A percentile compares a stretch with the other conserved stretches of the same genome.
These are phyloP conservation scores for Intubia oerlemansii DNA, from an alignment of 2,329 filamentous ascomycete species.

Conservation along the genomic window DNA sequence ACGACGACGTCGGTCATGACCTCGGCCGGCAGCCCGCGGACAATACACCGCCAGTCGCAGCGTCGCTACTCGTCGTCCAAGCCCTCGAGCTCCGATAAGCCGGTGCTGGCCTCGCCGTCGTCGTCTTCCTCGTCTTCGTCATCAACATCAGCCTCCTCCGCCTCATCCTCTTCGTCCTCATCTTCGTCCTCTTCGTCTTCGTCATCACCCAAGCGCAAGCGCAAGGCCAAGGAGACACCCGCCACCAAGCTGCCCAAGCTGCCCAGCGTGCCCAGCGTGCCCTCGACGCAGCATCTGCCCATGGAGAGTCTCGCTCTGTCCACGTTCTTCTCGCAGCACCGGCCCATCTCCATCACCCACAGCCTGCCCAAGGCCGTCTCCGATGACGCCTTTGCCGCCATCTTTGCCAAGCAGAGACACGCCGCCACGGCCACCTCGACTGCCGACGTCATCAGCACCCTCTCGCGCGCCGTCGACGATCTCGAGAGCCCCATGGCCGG, in stretches of 20 bases:
- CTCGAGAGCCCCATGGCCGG: constrained; percentile 36
- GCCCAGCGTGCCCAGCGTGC: constrained; percentile 43
- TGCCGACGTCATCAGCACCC: constrained; percentile 43
- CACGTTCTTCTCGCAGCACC: constrained; percentile 87
- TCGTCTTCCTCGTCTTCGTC: constrained; percentile 26
- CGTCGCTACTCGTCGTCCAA: constrained; percentile 39
- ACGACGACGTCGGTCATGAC: constrained; percentile 3
- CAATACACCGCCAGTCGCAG: constrained; percentile 17
- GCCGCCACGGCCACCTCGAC: constrained; percentile 23
- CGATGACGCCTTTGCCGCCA: constrained; percentile 58
- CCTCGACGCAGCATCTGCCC: constrained; percentile 51
- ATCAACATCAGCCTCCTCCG: too few relatives aligned
- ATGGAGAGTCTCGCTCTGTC: constrained; percentile 59
- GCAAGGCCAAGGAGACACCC: constrained; percentile 30
- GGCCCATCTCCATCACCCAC: constrained; percentile 74
- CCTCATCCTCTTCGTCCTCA: too few relatives aligned
- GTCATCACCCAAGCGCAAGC: constrained; percentile 29
- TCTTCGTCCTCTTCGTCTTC: constrained; percentile 18
- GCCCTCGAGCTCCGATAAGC: constrained; percentile 38
- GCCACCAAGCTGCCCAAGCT: constrained; percentile 26
- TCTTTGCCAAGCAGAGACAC: constrained; percentile 47
- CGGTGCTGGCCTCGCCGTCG: constrained; percentile 26
- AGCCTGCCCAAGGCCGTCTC: constrained; percentile 54
- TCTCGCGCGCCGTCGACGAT: constrained; percentile 36
- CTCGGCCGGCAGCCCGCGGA: constrained; percentile 9